phyloP scores from a whole-genome alignment of 306 rosid species.

The Trifolium repens region DNA sequence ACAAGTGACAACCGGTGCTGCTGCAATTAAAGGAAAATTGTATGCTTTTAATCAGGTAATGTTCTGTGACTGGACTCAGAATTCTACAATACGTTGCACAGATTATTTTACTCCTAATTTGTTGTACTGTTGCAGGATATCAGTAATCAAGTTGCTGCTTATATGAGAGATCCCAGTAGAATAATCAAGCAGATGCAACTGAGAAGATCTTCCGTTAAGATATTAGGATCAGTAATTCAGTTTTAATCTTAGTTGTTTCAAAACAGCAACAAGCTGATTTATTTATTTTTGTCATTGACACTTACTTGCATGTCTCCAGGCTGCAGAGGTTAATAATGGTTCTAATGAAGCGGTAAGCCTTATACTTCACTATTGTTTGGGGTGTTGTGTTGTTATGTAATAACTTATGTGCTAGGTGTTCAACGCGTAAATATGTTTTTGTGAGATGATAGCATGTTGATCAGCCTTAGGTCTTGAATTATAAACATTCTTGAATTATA shows the following conservation, averaged over 20 bases:
- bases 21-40: constrained; percentile 80
- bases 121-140: constrained; percentile 58
- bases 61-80: constrained; percentile 36
- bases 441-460: too few species aligned
- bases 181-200: constrained; percentile 85
- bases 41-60: constrained; percentile 91
- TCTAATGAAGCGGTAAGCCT: too few species aligned
- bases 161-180: constrained; percentile 95
- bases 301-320: constrained; percentile 53
- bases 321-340: constrained; percentile 39
- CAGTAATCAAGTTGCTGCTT: constrained; percentile 78
- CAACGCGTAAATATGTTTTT: too few species aligned
- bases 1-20: too few species aligned
- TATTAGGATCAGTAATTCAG: constrained; percentile 76
- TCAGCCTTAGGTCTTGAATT: too few species aligned
- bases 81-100: background rate
- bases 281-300: constrained; percentile 27
- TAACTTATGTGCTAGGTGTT: too few species aligned
- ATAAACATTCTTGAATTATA: too few species aligned
- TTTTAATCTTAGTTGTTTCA: constrained; percentile 19
- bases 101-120: constrained; percentile 9
- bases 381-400: too few species aligned
- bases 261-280: constrained; percentile 15
- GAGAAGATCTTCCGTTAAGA: constrained; percentile 57
- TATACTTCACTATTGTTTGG: too few species aligned